phyloP scores from a whole-genome alignment of 2,329 filamentous ascomycete species.

The Rhytidhysteron rufulum region DNA sequence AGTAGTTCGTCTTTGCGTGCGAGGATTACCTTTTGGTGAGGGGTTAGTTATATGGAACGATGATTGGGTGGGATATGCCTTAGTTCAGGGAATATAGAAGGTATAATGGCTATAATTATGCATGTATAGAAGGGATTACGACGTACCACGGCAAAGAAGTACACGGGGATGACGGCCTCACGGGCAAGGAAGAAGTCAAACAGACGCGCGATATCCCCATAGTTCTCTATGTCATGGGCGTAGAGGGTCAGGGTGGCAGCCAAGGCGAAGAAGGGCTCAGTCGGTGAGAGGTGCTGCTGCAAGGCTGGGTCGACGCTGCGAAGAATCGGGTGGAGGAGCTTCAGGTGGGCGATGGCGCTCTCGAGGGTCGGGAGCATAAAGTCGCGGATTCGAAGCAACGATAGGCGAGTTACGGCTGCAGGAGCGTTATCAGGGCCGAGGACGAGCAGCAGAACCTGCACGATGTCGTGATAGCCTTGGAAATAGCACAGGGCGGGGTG shows the following conservation, averaged over 20 bases:
- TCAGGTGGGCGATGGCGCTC: conserved; percentile 80
- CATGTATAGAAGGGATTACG: too few species aligned
- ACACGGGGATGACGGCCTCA: conserved; percentile 84
- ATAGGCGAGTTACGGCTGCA: conserved; percentile 71
- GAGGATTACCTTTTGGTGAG: conserved; percentile 73
- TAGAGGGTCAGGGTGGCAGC: conserved; percentile 94
- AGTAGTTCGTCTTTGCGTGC: conserved; percentile 80
- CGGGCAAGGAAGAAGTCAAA: conserved; percentile 89
- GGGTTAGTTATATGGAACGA: too few species aligned
- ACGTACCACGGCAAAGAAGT: conserved; percentile 71
- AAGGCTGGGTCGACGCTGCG: conserved; percentile 67
- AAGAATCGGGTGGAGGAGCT: conserved; percentile 79
- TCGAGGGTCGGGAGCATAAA: conserved; percentile 91
- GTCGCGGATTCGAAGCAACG: conserved; percentile 85
- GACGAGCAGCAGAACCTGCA: conserved; percentile 88
- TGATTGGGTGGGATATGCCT: too few species aligned
- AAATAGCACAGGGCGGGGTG: conserved; percentile 90
- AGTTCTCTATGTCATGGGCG: conserved; percentile 90
- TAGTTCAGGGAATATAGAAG: too few species aligned
- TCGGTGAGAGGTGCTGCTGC: conserved; percentile 68
- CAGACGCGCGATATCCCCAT: conserved; percentile 80
- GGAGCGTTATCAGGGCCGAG: conserved; percentile 61
- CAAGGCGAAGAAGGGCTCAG: conserved; percentile 87
- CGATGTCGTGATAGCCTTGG: conserved; percentile 98
- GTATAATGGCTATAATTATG: too few species aligned